Evolutionary conservation across 2,329 filamentous ascomycete genomes (phyloP).

Genomic region (Daldinia eschscholtzii): DNA sequence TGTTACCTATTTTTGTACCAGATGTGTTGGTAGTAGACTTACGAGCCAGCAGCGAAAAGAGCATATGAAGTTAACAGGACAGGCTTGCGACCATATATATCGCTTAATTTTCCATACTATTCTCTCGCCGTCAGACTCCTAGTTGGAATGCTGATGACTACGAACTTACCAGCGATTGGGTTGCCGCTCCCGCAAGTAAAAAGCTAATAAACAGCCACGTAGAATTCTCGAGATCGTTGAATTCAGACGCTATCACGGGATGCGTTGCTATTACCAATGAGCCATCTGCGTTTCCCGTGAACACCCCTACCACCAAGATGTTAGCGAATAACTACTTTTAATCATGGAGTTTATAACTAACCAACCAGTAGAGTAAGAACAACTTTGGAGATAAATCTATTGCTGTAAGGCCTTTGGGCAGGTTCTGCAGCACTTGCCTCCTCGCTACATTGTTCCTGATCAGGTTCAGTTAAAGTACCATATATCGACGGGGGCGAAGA

Average conservation of each 20-base stretch:
- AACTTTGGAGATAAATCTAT: slow-evolving; percentile 41
- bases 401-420: slow-evolving; percentile 31
- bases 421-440: neutral
- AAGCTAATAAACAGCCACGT: slow-evolving; percentile 70
- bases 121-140: slow-evolving; percentile 6
- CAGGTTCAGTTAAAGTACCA: slow-evolving; percentile 17
- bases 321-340: slow-evolving; percentile 5
- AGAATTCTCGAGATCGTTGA: slow-evolving; percentile 67
- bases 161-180: slow-evolving; percentile 64
- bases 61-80: slow-evolving; percentile 64
- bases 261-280: slow-evolving; percentile 77
- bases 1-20: neutral
- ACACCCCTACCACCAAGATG: slow-evolving; percentile 58
- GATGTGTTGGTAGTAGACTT: slow-evolving; percentile 41
- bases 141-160: neutral
- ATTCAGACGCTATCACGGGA: slow-evolving; percentile 71
- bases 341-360: slow-evolving; percentile 17
- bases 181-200: slow-evolving; percentile 63
- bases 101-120: slow-evolving; percentile 67
- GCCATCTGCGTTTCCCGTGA: slow-evolving; percentile 73
- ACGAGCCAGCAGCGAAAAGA: slow-evolving; percentile 65
- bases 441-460: slow-evolving; percentile 29
- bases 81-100: slow-evolving; percentile 68
- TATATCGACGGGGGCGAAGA: slow-evolving; percentile 15
- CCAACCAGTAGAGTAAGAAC: slow-evolving; percentile 43